Percentiles rank a stretch among this genome's conserved stretches.
Evolutionary conservation across 768 basidiomycete genomes (phyloP).

Genomic region (Ramaria rubella): DNA sequence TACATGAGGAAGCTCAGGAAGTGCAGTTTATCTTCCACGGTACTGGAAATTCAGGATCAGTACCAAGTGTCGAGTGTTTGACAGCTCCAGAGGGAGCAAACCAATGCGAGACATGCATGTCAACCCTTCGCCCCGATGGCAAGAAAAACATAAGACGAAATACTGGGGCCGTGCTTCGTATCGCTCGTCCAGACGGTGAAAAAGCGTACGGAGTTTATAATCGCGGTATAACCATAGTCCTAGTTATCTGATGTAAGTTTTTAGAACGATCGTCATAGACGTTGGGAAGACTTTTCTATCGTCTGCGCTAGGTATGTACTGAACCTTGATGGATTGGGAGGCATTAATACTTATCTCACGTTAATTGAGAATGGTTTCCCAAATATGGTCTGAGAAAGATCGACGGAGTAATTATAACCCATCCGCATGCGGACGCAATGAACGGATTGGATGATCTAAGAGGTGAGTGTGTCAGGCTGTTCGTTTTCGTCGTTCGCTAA

Average conservation of each 20-base stretch:
- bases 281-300: conserved; percentile 79
- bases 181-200: conserved; percentile 33
- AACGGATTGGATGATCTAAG: conserved; percentile 87
- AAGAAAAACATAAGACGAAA: conserved; percentile 83
- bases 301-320: conserved; percentile 28
- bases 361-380: conserved; percentile 46
- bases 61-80: conserved; percentile 62
- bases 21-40: conserved; percentile 72
- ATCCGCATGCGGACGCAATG: conserved; percentile 88
- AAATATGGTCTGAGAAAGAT: conserved; percentile 66
- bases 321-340: neutral
- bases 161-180: conserved; percentile 63
- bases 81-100: conserved; percentile 51
- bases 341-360: neutral
- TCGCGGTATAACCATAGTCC: neutral
- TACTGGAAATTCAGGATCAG: conserved; percentile 70
- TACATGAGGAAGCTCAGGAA: neutral
- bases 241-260: neutral
- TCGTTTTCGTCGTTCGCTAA: conserved; percentile 9
- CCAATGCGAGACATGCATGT: conserved; percentile 60
- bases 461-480: conserved; percentile 38
- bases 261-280: conserved; percentile 74
- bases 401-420: conserved; percentile 75
- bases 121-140: conserved; percentile 60
- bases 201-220: conserved; percentile 34